Base-by-base conservation (phyloP, 1,139 yeast genomes). In the Saccharomycopsis crataegensis region DNA sequence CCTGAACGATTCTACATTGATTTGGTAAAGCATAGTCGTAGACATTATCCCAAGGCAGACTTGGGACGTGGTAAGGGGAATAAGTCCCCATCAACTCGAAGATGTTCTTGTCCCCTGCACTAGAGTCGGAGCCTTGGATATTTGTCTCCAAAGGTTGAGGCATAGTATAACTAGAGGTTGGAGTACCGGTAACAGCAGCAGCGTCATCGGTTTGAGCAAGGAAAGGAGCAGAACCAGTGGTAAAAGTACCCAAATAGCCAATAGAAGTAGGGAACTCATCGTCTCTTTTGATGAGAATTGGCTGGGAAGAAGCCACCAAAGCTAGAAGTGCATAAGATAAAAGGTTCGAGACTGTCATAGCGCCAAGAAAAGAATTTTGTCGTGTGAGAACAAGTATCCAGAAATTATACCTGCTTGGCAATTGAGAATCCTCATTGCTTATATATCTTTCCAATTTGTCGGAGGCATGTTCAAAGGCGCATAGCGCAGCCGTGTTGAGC, bases 1-100 rank as follows among this genome's bases (percentile, higher is more conserved):
- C 86, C 65, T 82, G 89, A 58, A 81, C 82, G 49, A 83, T 72
- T 9, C 70, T 65, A 63, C 87, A 79, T 49, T 73, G 72, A 3
- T 65, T 70, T 9, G 90, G 89, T 52, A 59, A 48, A 2, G 52
- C 58, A 38, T 37, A 71, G 47, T 76, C 70, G 40, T 73, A 69
- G 43, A 75, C 73, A n/a, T 79, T 79, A 52, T 60, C 69, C 1
- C 78, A 78, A 6, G 67, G 67, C 28, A 22, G 28, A 6, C 67
- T 66, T 46, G 69, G 65, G 54, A 74, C 77, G 22, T 71, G 62
- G 58, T 75, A 77, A 1, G 81, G 82, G 4, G 73, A 78, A 12
- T 74, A 62, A 7, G 78, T 78, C 9, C 76, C 79, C 58, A 77
- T 66, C 63, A 68, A 74, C 37, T 72, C 67, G 49, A 74, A 62